phyloP scores from a whole-genome alignment of 805 yeast genomes.

The Starmerella apicola region DNA sequence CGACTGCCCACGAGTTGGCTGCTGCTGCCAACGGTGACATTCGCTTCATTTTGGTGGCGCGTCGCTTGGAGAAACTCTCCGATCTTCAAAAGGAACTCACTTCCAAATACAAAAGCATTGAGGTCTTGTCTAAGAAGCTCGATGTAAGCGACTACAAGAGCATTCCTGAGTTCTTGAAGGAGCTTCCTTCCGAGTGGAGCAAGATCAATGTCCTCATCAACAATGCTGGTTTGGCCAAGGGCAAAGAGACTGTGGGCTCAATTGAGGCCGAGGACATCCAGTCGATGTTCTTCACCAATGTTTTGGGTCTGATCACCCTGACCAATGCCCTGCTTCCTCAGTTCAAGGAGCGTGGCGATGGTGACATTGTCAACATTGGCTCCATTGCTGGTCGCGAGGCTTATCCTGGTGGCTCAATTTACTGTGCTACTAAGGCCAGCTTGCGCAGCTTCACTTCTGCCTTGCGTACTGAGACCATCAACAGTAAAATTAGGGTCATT shows the following conservation, averaged over 20 bases:
- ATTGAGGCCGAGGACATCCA: constrained; percentile 52
- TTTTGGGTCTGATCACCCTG: constrained; percentile 67
- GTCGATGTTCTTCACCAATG: constrained; percentile 77
- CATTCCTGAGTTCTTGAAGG: constrained; percentile 39
- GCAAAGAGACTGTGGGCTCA: constrained; percentile 62
- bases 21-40: constrained; percentile 58
- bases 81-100: constrained; percentile 38
- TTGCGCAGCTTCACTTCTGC: constrained; percentile 44
- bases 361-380: constrained; percentile 53
- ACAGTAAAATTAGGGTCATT: constrained; percentile 56
- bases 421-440: constrained; percentile 58
- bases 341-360: constrained; percentile 53
- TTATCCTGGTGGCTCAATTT: constrained; percentile 59
- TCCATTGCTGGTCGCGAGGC: constrained; percentile 62
- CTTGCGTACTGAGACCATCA: constrained; percentile 60
- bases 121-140: constrained; percentile 37
- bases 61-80: constrained; percentile 54
- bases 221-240: constrained; percentile 63
- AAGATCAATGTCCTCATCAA: constrained; percentile 50
- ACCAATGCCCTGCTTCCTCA: constrained; percentile 69
- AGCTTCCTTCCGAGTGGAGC: constrained; percentile 43
- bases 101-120: constrained; percentile 35
- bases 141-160: constrained; percentile 47
- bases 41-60: constrained; percentile 63
- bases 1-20: constrained; percentile 81